Percentiles rank a stretch among this genome's conserved stretches.
Conservation (phyloP, 306 rosid genomes). For the Pyrus communis region DNA sequence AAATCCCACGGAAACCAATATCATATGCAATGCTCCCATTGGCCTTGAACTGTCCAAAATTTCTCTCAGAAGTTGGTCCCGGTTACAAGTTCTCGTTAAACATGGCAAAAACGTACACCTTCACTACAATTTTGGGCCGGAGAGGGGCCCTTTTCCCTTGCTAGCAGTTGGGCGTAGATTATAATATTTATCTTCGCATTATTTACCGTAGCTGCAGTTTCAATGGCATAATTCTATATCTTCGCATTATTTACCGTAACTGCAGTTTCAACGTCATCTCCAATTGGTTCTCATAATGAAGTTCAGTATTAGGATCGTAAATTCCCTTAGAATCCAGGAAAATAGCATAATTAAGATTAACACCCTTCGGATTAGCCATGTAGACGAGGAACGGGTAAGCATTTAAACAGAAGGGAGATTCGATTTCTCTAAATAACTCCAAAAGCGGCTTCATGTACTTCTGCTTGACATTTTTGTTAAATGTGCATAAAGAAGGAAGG, state of each 20-base stretch:
- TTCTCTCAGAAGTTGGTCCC: conserved; percentile 78
- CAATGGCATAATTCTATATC: conserved; percentile 17
- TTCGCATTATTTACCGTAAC: conserved; percentile 46
- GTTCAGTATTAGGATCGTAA: conserved; percentile 49
- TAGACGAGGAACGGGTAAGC: conserved; percentile 80
- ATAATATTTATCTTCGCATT: conserved; percentile 77
- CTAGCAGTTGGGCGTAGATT: conserved; percentile 80
- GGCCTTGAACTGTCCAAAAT: conserved; percentile 77
- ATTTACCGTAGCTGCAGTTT: conserved; percentile 58
- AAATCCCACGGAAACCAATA: conserved; percentile 69
- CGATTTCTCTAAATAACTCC: conserved; percentile 64
- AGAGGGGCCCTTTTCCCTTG: conserved; percentile 80
- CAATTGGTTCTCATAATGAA: conserved; percentile 76
- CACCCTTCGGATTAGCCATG: conserved; percentile 45
- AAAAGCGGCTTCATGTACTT: conserved; percentile 80
- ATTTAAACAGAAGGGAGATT: conserved; percentile 87
- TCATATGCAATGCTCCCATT: conserved; percentile 79
- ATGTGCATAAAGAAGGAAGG: conserved; percentile 83
- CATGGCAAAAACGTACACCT: conserved; percentile 71
- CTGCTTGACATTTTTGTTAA: conserved; percentile 42
- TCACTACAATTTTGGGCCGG: conserved; percentile 64
- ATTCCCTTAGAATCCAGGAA: conserved; percentile 65
- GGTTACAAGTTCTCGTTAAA: conserved; percentile 68
- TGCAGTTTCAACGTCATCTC: conserved; percentile 59
- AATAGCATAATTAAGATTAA: conserved; percentile 87